Evolutionary conservation across 805 yeast genomes (phyloP).

Genomic region (Zygotorulaspora florentina): DNA sequence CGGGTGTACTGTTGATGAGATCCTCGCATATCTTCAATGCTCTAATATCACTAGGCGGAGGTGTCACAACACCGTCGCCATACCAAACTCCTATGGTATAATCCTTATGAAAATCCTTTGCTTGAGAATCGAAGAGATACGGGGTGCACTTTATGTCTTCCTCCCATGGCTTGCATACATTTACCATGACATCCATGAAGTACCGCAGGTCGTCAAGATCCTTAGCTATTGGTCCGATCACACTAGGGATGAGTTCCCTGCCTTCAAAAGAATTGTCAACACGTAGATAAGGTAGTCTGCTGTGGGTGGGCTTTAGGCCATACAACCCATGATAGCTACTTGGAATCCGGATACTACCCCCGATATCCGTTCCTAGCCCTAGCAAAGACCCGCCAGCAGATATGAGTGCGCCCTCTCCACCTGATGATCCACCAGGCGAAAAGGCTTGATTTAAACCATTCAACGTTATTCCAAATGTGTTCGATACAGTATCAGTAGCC

Average conservation of each 20-base stretch:
- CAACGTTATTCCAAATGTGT: slow-evolving; percentile 49
- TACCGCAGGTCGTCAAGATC: slow-evolving; percentile 48
- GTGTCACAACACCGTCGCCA: slow-evolving; percentile 18
- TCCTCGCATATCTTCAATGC: slow-evolving; percentile 17
- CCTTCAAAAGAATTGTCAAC: slow-evolving; percentile 42
- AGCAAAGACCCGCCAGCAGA: slow-evolving; percentile 50
- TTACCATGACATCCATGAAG: slow-evolving; percentile 39
- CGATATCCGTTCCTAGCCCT: slow-evolving; percentile 61
- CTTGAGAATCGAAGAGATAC: slow-evolving; percentile 8
- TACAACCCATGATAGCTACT: slow-evolving; percentile 49
- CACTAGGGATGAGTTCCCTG: slow-evolving; percentile 54
- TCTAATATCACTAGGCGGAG: slow-evolving; percentile 18
- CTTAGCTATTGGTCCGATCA: slow-evolving; percentile 52
- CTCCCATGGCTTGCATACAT: slow-evolving; percentile 14
- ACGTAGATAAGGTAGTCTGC: slow-evolving; percentile 29
- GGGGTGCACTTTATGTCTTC: slow-evolving; percentile 16
- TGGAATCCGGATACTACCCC: slow-evolving; percentile 60
- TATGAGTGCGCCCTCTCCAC: slow-evolving; percentile 59
- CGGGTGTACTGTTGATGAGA: slow-evolving; percentile 9
- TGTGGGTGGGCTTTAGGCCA: slow-evolving; percentile 25
- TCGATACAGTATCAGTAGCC: slow-evolving; percentile 56
- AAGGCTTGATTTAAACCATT: slow-evolving; percentile 49
- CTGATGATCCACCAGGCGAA: slow-evolving; percentile 58
- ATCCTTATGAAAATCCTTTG: slow-evolving; percentile 2
- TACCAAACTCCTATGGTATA: slow-evolving; percentile 18